Evolutionary conservation across 108 stramenopile genomes (phyloP).

Genomic region (Poteriospumella lacustris): DNA sequence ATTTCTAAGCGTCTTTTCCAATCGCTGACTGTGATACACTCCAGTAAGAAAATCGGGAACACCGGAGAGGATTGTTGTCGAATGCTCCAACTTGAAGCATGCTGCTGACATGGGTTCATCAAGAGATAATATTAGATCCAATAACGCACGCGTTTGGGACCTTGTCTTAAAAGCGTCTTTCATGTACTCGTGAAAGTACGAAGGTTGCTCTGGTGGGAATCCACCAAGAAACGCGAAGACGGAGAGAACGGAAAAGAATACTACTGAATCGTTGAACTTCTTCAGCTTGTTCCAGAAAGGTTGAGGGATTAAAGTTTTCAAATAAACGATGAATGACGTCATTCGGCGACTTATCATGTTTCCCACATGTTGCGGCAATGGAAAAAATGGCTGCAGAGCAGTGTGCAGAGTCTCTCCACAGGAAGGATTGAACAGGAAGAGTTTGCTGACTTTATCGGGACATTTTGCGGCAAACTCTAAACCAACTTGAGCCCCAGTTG

Average conservation of each 20-base stretch:
- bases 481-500: slow-evolving; percentile 11
- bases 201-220: background rate
- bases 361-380: background rate
- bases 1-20: background rate
- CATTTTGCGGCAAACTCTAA: background rate
- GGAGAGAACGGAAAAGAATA: background rate
- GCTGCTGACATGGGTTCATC: background rate
- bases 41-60: slow-evolving; percentile 9
- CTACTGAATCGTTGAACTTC: background rate
- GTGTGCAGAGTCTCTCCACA: background rate
- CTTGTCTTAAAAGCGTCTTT: background rate
- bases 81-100: background rate
- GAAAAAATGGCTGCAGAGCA: background rate
- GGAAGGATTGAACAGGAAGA: background rate
- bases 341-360: background rate
- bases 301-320: background rate
- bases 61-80: background rate
- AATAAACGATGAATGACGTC: background rate
- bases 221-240: background rate
- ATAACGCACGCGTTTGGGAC: background rate
- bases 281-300: background rate
- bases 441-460: background rate
- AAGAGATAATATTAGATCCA: slow-evolving; percentile 1
- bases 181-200: slow-evolving; percentile 8
- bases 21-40: background rate